phyloP scores from a whole-genome alignment of 1,139 yeast species.

The Debaryomycetaceae sp. region DNA sequence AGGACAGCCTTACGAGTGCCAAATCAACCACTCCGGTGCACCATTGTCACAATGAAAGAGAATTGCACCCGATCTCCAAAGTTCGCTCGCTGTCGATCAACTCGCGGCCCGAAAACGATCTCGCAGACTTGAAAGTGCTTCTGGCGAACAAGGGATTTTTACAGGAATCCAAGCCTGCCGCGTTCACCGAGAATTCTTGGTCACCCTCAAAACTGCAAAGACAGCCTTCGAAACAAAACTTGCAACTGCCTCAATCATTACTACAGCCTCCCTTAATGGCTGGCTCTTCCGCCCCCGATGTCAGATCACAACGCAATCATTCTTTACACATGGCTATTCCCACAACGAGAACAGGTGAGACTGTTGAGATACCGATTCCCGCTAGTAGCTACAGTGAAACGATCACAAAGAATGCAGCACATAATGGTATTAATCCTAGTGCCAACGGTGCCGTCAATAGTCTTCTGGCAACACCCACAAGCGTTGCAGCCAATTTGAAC shows the following conservation, averaged over 20 bases:
- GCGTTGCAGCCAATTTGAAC: constrained; percentile 7
- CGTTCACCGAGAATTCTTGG: constrained; percentile 1
- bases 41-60: constrained; percentile 9
- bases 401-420: not conserved
- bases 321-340: constrained; percentile 83
- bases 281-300: constrained; percentile 7
- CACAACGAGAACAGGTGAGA: constrained; percentile 73
- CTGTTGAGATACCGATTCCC: constrained; percentile 61
- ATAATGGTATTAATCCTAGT: too few relatives aligned
- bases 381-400: constrained; percentile 8
- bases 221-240: constrained; percentile 1
- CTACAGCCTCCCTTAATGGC: too few relatives aligned
- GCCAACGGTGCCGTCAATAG: not conserved
- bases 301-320: constrained; percentile 43
- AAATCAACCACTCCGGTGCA: constrained; percentile 5
- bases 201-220: constrained; percentile 7
- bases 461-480: constrained; percentile 7
- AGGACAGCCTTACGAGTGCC: constrained; percentile 9
- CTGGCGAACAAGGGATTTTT: constrained; percentile 15
- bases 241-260: too few relatives aligned
- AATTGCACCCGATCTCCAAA: constrained; percentile 22
- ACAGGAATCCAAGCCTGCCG: constrained; percentile 10
- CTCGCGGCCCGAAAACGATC: constrained; percentile 22
- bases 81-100: constrained; percentile 29
- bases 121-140: constrained; percentile 13